phyloP scores from a whole-genome alignment of 2,329 filamentous ascomycete genomes.

The Fusarium chaquense region DNA sequence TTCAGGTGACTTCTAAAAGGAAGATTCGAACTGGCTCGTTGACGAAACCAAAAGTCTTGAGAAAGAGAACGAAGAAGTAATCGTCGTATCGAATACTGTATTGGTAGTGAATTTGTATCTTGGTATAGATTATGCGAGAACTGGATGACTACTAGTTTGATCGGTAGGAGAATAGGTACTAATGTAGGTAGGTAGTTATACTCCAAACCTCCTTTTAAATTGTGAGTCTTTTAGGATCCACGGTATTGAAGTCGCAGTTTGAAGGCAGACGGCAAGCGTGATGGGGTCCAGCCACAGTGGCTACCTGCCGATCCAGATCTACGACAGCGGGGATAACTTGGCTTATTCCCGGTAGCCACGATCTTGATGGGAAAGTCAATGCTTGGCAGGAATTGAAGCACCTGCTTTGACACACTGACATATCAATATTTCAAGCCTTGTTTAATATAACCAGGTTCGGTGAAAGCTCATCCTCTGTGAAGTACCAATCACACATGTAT shows the following conservation, averaged over 20 bases:
- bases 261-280: background rate
- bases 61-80: constrained; percentile 6
- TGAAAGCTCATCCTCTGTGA: background rate
- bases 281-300: background rate
- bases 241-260: background rate
- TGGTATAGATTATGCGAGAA: background rate
- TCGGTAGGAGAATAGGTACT: background rate
- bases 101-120: background rate
- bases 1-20: background rate
- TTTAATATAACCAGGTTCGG: background rate
- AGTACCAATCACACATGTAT: background rate
- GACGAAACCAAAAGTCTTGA: background rate
- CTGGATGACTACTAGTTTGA: background rate
- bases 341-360: constrained; percentile 32
- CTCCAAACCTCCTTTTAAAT: too few species aligned
- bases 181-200: background rate
- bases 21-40: background rate
- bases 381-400: constrained; percentile 19
- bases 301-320: constrained; percentile 30
- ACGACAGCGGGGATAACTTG: constrained; percentile 20
- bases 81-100: background rate
- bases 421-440: background rate
- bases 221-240: background rate
- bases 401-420: background rate
- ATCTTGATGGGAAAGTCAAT: constrained; percentile 30